Evolutionary conservation across 805 yeast species (phyloP), one percentile per base, ranked within the genome.

Genomic region (Zygotorulaspora florentina): DNA sequence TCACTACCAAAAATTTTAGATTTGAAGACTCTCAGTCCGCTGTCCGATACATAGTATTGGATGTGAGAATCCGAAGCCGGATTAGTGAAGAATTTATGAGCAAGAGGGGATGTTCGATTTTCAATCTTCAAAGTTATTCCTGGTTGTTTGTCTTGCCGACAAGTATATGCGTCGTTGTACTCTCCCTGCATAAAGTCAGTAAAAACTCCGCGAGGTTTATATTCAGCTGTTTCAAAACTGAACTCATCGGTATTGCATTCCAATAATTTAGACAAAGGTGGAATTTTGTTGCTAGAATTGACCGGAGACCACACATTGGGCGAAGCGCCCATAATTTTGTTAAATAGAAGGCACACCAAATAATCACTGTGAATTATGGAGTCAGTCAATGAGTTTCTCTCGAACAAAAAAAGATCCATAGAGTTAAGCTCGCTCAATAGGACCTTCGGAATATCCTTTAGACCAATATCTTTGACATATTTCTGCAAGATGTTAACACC

Each of bases 1-100:
- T 51, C 40, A 3, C 52, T 45, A 9, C 63, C 65, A 48, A 75
- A 72, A 5, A 56, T 53, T 46, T 71, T 72, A 38, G 75, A 59
- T 35, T 70, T 60, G 52, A 77, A 78, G 3, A 86, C 56, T 15
- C 96, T 66, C 2, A 87, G 72, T 1, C 96, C 96, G 9, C 64
- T 68, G 18, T 67, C 56, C 0, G 90, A 77, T 4, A 78, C 81
- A 59, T 83, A 89, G 61, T 89, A 89, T 61, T 90, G 97, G 8
- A 78, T 63, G 58, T 81, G 86, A 0, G 95, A 73, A 52, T 85
- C 91, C 0, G 95, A 85, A 58, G 85, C 95, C 0, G 97, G 97
- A 56, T 90, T 90, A 3, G 91, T 81, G 67, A 88, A 88, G 57
- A 77, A 87, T 34, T 77, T 73, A 57, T 87, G 95, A 45, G 79